Evolutionary conservation across 352 stramenopile genomes (phyloP), one percentile per base, ranked within the genome.

Genomic region (Globisporangium ultimum): DNA sequence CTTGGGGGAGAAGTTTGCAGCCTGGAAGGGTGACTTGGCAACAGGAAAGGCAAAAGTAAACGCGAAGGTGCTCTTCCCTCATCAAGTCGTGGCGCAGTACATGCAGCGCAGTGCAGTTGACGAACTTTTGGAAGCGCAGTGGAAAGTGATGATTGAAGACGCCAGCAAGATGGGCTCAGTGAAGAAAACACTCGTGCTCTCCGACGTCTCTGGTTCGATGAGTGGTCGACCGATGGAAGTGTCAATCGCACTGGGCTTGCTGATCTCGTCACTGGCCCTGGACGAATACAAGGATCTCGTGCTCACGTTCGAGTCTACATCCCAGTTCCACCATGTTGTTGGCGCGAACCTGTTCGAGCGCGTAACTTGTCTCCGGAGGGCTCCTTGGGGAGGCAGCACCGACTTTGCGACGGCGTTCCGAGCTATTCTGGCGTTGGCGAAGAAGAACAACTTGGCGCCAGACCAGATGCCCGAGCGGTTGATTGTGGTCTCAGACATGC

Each of bases 401-500:
- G 59, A 92, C 67, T 91, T 95, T 59, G 66, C 74, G 11, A 58
- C 53, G 18, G 87, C 87, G 14, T 84, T 91, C 53, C 68, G 80
- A 2, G 63, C 67, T 10, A 72, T 96, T 22, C 63, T 94, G 13
- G 34, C 70, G 0, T 61, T 87, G 4, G 76, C 71, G 13, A 62
- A 53, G 15, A 36, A 74, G 21, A 40, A 73, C 21, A 58, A 68
- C 15, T 51, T 95, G 3, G 22, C 40, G 3, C 10, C 32, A 1
- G 66, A 86, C 0, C 67, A 88, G 38, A 78, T 91, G 59, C 87
- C 83, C 6, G 53, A 78, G 32, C 66, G 63, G 1, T 62, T 96
- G 20, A 81, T 93, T 47, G 82, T 96, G 17, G 71, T 96, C 56
- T 89, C 78, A 11, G 85, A 93, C 61, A 95, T 96, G 87, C 57